Base-by-base conservation (phyloP, 805 yeast genomes). In the Candida yuanshanica region DNA sequence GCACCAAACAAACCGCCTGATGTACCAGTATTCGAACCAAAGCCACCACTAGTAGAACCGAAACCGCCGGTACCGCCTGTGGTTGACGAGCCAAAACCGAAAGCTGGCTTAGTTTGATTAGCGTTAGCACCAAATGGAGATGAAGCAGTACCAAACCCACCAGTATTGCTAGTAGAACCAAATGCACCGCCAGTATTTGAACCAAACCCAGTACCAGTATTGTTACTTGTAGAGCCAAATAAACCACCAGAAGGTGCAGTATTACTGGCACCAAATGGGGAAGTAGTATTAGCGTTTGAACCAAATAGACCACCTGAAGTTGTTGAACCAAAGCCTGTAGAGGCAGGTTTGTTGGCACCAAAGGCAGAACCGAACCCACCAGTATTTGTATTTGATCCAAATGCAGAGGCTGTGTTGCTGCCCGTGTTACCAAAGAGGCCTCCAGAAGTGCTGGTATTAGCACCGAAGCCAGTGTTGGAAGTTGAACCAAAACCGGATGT, bases 1-100 rank as follows among this genome's bases (percentile, higher is more conserved):
- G 48, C 53, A 13, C 76, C 76, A 57, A 68, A 70, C 14, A 71
- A 44, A 10, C 74, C 75, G 38, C 74, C 55, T 20, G 46, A 46
- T 20, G 53, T 39, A 37, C 39, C 36, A 21, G 16, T 45, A 43
- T 53, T 52, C 42, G 53, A 56, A 18, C 42, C 40, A 36, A 35
- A 43, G 20, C 43, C 50, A 5, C 45, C 78, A n/a, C 46, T 33
- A 34, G 43, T 41, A 17, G 52, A 31, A 20, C 64, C 65, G 43
- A 60, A 58, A 27, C 36, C 45, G 27, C 37, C 32, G 7, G 35
- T 27, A 25, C 26, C 32, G 27, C 14, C 23, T 42, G 14, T 50
- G 24, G 44, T 42, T 36, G 32, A 42, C 33, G 57, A 54, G 9
- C 66, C 67, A 47, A 63, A 62, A 18, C 54, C 44, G 10, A 63